Conservation (phyloP, 345 rosid species). For the Leavenworthia alabamica region DNA sequence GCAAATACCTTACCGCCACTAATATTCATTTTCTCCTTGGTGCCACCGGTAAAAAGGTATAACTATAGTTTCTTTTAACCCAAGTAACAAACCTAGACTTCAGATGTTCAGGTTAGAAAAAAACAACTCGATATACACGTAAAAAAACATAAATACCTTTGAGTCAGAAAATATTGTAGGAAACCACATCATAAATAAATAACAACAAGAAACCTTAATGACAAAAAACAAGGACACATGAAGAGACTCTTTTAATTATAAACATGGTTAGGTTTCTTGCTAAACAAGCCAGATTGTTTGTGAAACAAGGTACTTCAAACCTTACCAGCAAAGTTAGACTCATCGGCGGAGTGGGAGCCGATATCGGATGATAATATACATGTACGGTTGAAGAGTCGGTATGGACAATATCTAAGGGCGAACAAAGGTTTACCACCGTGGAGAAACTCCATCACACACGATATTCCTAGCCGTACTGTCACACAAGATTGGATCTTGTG, state of each 20-base stretch:
- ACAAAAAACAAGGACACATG: not conserved
- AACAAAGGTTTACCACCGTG: conserved; percentile 67
- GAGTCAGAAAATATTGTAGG: no score
- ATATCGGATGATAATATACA: conserved; percentile 45
- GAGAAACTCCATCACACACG: conserved; percentile 73
- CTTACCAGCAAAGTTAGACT: conserved; percentile 37
- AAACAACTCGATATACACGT: no score
- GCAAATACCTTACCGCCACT: conserved; percentile 70
- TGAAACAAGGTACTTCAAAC: conserved; percentile 25
- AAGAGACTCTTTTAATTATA: not conserved
- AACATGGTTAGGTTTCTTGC: not conserved
- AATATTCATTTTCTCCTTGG: conserved; percentile 48
- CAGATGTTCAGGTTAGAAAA: no score
- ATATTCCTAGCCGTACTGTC: conserved; percentile 44
- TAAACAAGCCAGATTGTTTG: not conserved
- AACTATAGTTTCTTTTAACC: conserved; percentile 6
- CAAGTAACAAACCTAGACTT: not conserved
- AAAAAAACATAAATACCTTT: no score
- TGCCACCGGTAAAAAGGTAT: conserved; percentile 56
- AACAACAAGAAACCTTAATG: not conserved
- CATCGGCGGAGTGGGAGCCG: conserved; percentile 68
- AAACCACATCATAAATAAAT: no score
- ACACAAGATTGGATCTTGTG: conserved; percentile 69
- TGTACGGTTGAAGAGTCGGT: conserved; percentile 46
- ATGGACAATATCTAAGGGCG: conserved; percentile 55